Conservation (phyloP, 257 asterid species). For the Nicotiana noctiflora region DNA sequence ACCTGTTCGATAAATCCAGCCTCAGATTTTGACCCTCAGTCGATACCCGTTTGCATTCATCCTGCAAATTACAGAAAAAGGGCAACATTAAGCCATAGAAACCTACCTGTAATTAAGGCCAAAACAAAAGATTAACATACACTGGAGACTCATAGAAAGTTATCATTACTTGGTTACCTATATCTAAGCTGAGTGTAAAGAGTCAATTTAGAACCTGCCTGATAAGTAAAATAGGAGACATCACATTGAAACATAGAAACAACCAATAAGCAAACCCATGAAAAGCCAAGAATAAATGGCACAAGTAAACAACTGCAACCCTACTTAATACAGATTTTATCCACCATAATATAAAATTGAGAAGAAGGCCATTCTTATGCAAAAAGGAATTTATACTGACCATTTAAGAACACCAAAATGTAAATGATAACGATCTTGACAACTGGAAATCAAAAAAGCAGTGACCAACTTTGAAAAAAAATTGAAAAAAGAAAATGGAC, state of each 20-base stretch:
- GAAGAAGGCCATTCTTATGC: background rate
- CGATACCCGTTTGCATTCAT: conserved; percentile 90
- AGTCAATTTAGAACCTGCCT: background rate
- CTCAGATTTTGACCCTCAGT: conserved; percentile 87
- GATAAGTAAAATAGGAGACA: background rate
- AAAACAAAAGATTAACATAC: background rate
- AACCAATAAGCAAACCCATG: background rate
- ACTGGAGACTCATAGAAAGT: background rate
- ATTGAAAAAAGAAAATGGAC: background rate
- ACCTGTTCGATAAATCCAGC: conserved; percentile 81
- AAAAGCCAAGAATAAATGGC: background rate
- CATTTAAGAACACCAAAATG: background rate
- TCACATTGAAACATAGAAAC: background rate
- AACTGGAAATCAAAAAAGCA: background rate
- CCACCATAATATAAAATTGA: conserved; percentile 6
- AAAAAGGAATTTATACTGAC: background rate
- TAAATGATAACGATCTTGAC: background rate
- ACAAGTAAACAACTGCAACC: background rate
- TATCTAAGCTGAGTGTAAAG: background rate
- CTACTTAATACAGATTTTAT: background rate
- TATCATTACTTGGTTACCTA: background rate
- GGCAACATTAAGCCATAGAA: background rate
- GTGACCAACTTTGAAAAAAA: background rate
- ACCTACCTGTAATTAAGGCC: background rate
- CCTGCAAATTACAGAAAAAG: conserved; percentile 35